Evolutionary conservation across 2,329 filamentous ascomycete genomes (phyloP).

Genomic region (Cryphonectria carpinicola): DNA sequence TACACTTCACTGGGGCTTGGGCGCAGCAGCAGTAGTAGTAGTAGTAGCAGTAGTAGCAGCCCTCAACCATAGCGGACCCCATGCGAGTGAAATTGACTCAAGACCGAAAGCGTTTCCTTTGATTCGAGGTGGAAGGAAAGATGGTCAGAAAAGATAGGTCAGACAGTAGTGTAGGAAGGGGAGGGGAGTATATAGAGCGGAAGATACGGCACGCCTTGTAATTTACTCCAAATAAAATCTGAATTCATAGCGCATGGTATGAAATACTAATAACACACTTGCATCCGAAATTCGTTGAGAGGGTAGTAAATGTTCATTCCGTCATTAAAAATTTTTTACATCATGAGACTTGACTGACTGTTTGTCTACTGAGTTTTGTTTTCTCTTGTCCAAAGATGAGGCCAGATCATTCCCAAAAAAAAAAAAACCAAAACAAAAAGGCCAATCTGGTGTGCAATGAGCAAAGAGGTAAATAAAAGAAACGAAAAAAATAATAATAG

Average conservation of each 20-base stretch:
- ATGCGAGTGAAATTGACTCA: background rate
- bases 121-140: background rate
- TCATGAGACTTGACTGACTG: constrained; percentile 6
- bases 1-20: constrained; percentile 7
- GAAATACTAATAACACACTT: background rate
- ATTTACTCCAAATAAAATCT: background rate
- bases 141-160: background rate
- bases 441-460: background rate
- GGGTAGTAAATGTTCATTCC: background rate
- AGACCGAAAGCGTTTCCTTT: no score
- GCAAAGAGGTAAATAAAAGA: background rate
- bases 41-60: background rate
- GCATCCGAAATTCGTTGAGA: background rate
- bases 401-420: background rate
- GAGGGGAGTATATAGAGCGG: background rate
- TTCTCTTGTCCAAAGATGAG: constrained; percentile 9
- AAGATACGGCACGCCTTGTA: background rate
- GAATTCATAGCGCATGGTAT: background rate
- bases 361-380: constrained; percentile 1
- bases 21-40: background rate
- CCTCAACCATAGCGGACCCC: constrained; percentile 6
- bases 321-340: constrained; percentile 20
- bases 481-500: background rate
- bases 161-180: background rate
- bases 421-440: background rate